Evolutionary conservation across 1,284 basidiomycete genomes (phyloP).

Genomic region (Tetrapyrgos nigripes): DNA sequence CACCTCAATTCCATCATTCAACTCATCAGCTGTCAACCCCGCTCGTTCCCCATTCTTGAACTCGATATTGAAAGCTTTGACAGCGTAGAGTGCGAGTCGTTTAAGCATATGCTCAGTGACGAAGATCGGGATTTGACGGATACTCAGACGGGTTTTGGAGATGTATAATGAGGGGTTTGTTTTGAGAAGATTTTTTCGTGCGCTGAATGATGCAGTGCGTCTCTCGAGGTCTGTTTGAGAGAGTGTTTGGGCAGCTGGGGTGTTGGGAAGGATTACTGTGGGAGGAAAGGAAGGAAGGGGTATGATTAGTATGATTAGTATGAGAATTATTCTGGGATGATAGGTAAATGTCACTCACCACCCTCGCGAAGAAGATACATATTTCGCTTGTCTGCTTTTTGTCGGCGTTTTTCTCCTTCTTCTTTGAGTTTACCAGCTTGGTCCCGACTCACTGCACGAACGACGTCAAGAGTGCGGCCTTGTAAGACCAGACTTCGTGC

Average conservation of each 20-base stretch:
- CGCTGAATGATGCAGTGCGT: slow-evolving; percentile 83
- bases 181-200: slow-evolving; percentile 80
- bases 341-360: slow-evolving; percentile 54
- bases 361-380: slow-evolving; percentile 97
- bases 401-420: slow-evolving; percentile 81
- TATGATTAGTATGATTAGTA: not conserved
- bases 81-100: slow-evolving; percentile 84
- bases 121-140: slow-evolving; percentile 92
- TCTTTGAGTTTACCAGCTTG: slow-evolving; percentile 89
- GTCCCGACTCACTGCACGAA: slow-evolving; percentile 90
- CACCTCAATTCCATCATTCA: slow-evolving; percentile 42
- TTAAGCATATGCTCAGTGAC: slow-evolving; percentile 91
- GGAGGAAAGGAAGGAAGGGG: not conserved
- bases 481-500: slow-evolving; percentile 89
- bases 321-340: not conserved
- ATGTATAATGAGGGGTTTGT: slow-evolving; percentile 95
- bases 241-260: slow-evolving; percentile 76
- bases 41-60: slow-evolving; percentile 71
- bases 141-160: slow-evolving; percentile 91
- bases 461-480: slow-evolving; percentile 91
- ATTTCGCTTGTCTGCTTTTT: slow-evolving; percentile 96
- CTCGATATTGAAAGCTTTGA: slow-evolving; percentile 83
- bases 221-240: slow-evolving; percentile 78
- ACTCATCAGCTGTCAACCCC: slow-evolving; percentile 78
- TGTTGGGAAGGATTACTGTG: slow-evolving; percentile 90